These are phyloP conservation scores for Tuber melanosporum DNA, from an alignment of 495 filamentous ascomycete genomes.

Conservation along the genomic window DNA sequence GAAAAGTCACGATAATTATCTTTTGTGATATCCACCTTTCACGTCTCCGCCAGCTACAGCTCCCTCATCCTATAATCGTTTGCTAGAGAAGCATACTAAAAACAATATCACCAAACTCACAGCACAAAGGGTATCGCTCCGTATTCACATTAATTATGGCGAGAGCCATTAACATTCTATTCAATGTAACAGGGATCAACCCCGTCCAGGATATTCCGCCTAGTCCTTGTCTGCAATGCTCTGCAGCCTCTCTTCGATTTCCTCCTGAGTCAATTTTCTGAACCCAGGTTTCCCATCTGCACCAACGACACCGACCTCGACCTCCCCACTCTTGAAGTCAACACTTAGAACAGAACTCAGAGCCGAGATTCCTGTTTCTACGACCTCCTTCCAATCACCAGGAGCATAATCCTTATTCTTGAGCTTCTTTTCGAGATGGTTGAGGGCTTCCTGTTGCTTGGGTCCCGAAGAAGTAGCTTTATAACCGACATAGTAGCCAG, in stretches of 20 bases:
- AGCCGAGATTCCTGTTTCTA: slow-evolving; percentile 89
- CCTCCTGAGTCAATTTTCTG: slow-evolving; percentile 85
- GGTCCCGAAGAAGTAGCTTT: slow-evolving; percentile 95
- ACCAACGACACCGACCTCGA: slow-evolving; percentile 95
- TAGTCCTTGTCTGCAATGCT: slow-evolving; percentile 97
- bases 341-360: slow-evolving; percentile 93
- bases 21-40: neutral
- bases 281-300: slow-evolving; percentile 71
- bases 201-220: slow-evolving; percentile 27
- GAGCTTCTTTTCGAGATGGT: slow-evolving; percentile 97
- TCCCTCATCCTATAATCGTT: neutral
- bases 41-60: neutral
- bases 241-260: slow-evolving; percentile 97
- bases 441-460: slow-evolving; percentile 96
- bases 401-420: slow-evolving; percentile 97
- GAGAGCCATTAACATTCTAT: neutral
- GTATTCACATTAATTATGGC: neutral
- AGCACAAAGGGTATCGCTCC: neutral
- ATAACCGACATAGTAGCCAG: slow-evolving; percentile 95
- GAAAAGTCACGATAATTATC: neutral
- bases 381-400: slow-evolving; percentile 94
- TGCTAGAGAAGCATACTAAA: neutral
- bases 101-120: neutral
- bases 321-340: slow-evolving; percentile 98
- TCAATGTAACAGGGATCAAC: neutral